Evolutionary conservation across 352 stramenopile genomes (phyloP), one percentile per base, ranked within the genome.

Genomic region (Globisporangium polare): DNA sequence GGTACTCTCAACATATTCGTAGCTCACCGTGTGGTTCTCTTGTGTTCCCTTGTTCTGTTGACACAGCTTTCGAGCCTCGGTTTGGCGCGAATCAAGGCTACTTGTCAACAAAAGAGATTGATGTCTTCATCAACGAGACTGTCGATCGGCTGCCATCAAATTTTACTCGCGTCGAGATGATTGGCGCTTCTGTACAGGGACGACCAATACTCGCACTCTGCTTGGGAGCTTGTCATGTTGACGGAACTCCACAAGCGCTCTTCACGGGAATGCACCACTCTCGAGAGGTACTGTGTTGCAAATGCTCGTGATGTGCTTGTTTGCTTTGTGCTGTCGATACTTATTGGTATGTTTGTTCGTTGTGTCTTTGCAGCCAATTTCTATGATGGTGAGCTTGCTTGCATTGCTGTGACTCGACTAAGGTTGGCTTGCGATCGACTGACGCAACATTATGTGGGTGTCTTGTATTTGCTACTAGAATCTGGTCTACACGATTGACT

Each of bases 241-340:
- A 29, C 4, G 20, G 63, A 49, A 53, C 73, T 3, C 83, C 86
- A 0, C 82, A 92, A 71, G 67, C 75, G 5, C 75, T 95, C 1
- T 95, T 83, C 62, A 95, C 86, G 10, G 86, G 82, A 33, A 86
- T 95, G 78, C 86, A 95, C 45, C 86, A 95, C 61, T 82, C 86
- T 26, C 83, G 86, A 26, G 86, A 95, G 78, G 79, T 88, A 71
- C 33, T 20, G 13, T 59, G 13, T 39, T 35, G 17, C 13, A 41
- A 39, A 27, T 58, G 18, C 29, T 47, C 24, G n/a, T 63, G 35
- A 9, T 39, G 35, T 45, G 35, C 13, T 26, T 56, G 3, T 41
- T 53, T 54, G 26, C 26, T 39, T 3, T 3, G 13, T 22, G 46
- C 5, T 22, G 18, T 46, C 17, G 18, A 54, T 7, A 15, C 49